Evolutionary conservation across 2,329 filamentous ascomycete species (phyloP), one percentile per base, ranked within the genome.

Genomic region (Ascochyta koolunga): DNA sequence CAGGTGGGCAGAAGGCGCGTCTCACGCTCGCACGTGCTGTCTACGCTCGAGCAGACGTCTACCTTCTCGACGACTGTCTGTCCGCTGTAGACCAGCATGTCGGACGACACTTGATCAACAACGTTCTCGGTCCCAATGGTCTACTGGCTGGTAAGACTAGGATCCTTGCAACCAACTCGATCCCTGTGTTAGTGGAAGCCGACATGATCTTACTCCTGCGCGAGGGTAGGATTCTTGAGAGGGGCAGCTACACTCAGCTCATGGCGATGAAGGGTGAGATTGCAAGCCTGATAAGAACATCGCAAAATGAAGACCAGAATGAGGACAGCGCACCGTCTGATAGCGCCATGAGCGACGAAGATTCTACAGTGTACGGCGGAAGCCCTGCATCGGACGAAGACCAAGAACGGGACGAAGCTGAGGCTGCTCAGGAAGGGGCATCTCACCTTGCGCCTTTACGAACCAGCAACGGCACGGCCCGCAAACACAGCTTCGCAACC

Each of bases 81-180:
- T 98, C 93, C 15, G 95, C 96, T 0, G 95, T 99, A n/a, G 95
- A 99, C 76, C 93, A 96, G 61, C 95, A 99, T 70, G 95, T 99
- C 54, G 95, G 95, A 43, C 85, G 91, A 60, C 95, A 99, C 76
- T 84, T 99, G 52, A 97, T 97, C 67, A 90, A 98, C 71, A 91
- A 95, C 59, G 95, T 99, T 0, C 85, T 99, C 31, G 95, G 95
- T 11, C 82, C 89, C 4, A 89, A 88, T 58, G 95, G 95, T 61
- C 80, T 99, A 6, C 82, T 99, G 21, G 83, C 81, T 45, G 85
- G 88, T 33, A 98, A 98, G 78, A 97, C 93, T 6, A 87, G 93
- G 61, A 90, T 99, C 49, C 82, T 99, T 43, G 93, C 95, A 9
- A 99, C 95, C 18, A 99, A 99, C 71, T 90, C 95, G 0, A 97